Percentiles rank a stretch among this genome's conserved stretches.
Conservation (phyloP, 2,329 filamentous ascomycete species). For the Dothistroma pini region DNA sequence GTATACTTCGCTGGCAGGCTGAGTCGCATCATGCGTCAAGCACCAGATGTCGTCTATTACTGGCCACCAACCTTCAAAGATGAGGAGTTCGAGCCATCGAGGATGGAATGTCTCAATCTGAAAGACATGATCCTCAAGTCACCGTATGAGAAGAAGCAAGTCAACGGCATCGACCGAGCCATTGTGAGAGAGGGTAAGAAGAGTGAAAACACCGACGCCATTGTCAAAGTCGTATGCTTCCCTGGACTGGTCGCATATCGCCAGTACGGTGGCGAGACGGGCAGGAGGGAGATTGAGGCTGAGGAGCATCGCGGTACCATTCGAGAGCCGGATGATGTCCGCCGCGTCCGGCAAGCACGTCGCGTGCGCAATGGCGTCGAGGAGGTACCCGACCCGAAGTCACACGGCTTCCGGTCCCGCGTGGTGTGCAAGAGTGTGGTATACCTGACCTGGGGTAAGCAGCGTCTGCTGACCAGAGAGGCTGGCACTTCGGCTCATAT, state of each 20-base stretch:
- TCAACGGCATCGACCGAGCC: constrained; percentile 19
- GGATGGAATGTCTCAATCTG: constrained; percentile 31
- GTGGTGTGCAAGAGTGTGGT: constrained; percentile 30
- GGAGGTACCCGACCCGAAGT: constrained; percentile 8
- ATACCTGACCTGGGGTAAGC: constrained; percentile 30
- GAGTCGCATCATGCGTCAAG: constrained; percentile 23
- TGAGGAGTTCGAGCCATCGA: constrained; percentile 28
- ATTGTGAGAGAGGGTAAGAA: constrained; percentile 11
- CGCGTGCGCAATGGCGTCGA: constrained; percentile 1
- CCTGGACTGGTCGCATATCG: constrained; percentile 29
- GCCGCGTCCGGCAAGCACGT: constrained; percentile 1
- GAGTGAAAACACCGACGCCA: constrained; percentile 24
- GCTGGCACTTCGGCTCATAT: constrained; percentile 30
- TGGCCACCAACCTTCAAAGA: constrained; percentile 34
- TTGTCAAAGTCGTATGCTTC: constrained; percentile 31
- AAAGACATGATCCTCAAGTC: constrained; percentile 23
- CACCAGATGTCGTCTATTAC: constrained; percentile 28
- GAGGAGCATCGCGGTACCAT: constrained; percentile 13
- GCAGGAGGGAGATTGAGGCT: constrained; percentile 14
- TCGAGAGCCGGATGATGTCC: constrained; percentile 5
- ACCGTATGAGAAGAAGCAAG: constrained; percentile 23
- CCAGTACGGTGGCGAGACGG: constrained; percentile 27
- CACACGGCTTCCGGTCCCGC: constrained; percentile 29
- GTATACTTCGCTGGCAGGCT: constrained; percentile 22
- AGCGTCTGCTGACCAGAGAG: constrained; percentile 30